These are phyloP conservation scores for Wickerhamomyces chaumierensis DNA, from an alignment of 805 yeast genomes.

Conservation along the genomic window DNA sequence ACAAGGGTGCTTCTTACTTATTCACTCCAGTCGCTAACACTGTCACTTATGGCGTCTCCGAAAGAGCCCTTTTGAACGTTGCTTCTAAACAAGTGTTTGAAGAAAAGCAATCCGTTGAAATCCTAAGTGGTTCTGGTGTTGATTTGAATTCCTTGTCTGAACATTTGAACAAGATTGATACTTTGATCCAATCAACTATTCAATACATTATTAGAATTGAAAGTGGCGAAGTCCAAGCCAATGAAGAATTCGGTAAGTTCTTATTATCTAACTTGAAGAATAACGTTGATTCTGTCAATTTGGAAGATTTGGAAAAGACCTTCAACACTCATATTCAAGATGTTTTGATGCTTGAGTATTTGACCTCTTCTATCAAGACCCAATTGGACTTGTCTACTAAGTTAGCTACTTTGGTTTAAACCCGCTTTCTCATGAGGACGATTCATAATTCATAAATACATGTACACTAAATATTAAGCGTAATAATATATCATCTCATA, in stretches of 20 bases:
- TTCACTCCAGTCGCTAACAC: conserved; percentile 70
- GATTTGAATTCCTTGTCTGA: conserved; percentile 34
- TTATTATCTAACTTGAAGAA: conserved; percentile 46
- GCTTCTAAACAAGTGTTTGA: conserved; percentile 28
- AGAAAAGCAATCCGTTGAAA: conserved; percentile 15
- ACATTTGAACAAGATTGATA: conserved; percentile 34
- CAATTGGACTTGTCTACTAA: conserved; percentile 74
- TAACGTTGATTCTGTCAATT: conserved; percentile 35
- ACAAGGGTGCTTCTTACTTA: conserved; percentile 34
- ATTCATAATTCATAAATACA: too few relatives aligned
- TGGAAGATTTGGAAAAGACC: conserved; percentile 41
- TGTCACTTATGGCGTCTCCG: conserved; percentile 45
- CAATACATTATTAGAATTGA: conserved; percentile 33
- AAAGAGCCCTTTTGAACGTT: conserved; percentile 43
- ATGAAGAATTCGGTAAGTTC: conserved; percentile 53
- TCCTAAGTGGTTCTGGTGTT: conserved; percentile 23
- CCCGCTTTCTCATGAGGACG: too few relatives aligned
- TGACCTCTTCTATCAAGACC: conserved; percentile 74
- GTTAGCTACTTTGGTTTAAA: conserved; percentile 44
- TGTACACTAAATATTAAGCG: too few relatives aligned
- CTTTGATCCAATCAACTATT: conserved; percentile 37
- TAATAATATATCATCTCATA: too few relatives aligned
- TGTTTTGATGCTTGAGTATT: conserved; percentile 67
- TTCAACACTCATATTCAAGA: conserved; percentile 71
- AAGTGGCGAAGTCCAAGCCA: conserved; percentile 32